A percentile compares a stretch with the other conserved stretches of the same genome.
Evolutionary conservation across 805 yeast genomes (phyloP).

Genomic region (Cyberlindnera petersonii): DNA sequence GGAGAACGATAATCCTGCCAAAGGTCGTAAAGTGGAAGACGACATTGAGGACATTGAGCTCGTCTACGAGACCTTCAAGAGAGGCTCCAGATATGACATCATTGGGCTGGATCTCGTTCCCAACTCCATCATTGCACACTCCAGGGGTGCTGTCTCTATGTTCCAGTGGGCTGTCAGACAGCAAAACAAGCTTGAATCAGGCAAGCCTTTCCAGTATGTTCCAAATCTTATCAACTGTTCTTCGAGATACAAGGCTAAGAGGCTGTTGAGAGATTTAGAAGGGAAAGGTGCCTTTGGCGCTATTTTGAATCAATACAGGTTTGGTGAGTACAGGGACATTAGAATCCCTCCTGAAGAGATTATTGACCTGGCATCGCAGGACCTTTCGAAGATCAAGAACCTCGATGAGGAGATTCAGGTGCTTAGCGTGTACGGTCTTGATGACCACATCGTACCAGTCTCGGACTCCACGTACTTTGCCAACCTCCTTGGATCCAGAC

Average conservation of each 20-base stretch:
- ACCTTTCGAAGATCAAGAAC: constrained; percentile 38
- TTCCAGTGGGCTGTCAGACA: constrained; percentile 62
- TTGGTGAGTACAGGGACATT: constrained; percentile 43
- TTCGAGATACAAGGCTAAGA: constrained; percentile 50
- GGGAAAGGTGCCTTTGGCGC: constrained; percentile 7
- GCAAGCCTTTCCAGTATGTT: constrained; percentile 39
- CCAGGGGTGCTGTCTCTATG: constrained; percentile 76
- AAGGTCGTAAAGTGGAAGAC: constrained; percentile 56
- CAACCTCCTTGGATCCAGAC: constrained; percentile 51
- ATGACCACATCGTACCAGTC: constrained; percentile 63
- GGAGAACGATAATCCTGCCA: constrained; percentile 27
- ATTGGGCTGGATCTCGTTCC: constrained; percentile 42
- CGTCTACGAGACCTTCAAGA: constrained; percentile 31
- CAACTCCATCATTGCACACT: constrained; percentile 67
- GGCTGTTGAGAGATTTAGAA: constrained; percentile 16
- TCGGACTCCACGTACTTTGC: constrained; percentile 59
- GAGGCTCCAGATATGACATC: constrained; percentile 26
- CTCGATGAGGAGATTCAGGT: constrained; percentile 48
- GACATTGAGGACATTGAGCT: constrained; percentile 67
- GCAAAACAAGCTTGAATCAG: constrained; percentile 32
- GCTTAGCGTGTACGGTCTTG: constrained; percentile 65
- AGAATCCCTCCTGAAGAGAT: constrained; percentile 50
- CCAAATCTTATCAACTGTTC: constrained; percentile 71
- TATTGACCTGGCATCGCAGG: constrained; percentile 43
- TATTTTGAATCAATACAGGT: constrained; percentile 44